Evolutionary conservation across 1,284 basidiomycete genomes (phyloP), one percentile per base, ranked within the genome.

Genomic region (Pyrrhoderma noxium): DNA sequence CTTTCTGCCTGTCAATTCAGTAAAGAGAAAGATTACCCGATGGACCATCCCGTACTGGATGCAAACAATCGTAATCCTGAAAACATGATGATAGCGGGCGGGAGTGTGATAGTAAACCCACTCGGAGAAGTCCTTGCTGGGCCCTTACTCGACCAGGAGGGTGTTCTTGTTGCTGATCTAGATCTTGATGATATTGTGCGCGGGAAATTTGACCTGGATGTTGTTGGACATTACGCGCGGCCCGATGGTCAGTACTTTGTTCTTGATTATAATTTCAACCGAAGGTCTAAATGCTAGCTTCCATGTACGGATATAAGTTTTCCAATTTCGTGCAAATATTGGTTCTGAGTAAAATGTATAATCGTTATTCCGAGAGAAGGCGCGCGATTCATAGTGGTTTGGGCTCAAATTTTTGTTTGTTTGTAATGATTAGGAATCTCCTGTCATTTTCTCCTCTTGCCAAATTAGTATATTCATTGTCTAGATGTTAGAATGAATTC

Each of bases 121-220:
- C 64, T 85, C 5, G 85, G 86, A 0, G 70, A 75, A 49, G 70
- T 85, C 25, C 70, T 89, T 4, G 85, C 82, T 2, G 85, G 85
- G 3, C 86, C 85, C 2, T 59, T 87, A 42, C 70, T 73, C 53
- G 73, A 74, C 49, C 63, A 71, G 42, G 81, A 85, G 59, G 85
- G 80, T 9, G 68, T 85, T 0, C 61, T 89, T 42, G 79, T 77
- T 3, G 85, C 82, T 0, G 75, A 81, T 58, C 61, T 89, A 50
- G 79, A 86, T 62, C 60, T 84, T 53, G 73, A 79, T 53, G 76
- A 82, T 52, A 67, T 80, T 46, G 56, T 77, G 3, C 70, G 83
- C 44, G 83, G 82, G 23, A 85, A 85, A 65, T 82, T 85, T 59
- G 85, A 89, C 62, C 65, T 89, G 51, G 86, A 88, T 61, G 72